Conservation (phyloP, 306 rosid species). For the Astragalus membranaceus region DNA sequence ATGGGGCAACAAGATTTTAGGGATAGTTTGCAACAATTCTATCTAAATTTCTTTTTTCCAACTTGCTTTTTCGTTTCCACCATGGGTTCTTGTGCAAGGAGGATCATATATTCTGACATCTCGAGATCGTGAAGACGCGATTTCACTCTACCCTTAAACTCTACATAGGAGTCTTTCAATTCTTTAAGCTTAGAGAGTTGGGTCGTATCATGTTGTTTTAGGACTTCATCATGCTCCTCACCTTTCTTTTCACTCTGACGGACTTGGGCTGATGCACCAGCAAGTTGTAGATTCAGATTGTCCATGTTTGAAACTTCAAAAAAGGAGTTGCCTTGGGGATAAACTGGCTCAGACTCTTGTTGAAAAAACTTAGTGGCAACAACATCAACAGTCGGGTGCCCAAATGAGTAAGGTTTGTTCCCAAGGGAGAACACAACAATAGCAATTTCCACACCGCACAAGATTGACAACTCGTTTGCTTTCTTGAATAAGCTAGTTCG, state of each 20-base stretch:
- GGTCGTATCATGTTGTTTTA: not conserved
- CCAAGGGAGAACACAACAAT: not conserved
- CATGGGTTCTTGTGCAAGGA: not conserved
- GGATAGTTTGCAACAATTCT: not conserved
- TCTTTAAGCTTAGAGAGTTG: not conserved
- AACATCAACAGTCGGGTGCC: not conserved
- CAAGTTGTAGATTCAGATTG: not conserved
- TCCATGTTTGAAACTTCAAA: not conserved
- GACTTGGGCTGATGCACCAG: not conserved
- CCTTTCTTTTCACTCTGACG: not conserved
- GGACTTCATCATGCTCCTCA: not conserved
- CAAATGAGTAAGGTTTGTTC: conserved; percentile 1
- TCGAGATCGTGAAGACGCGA: not conserved
- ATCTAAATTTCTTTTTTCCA: not conserved
- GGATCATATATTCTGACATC: not conserved
- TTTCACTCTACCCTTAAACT: not conserved
- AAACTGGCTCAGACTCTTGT: not conserved
- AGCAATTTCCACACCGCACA: not conserved
- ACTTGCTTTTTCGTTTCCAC: not conserved
- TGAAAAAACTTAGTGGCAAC: not conserved
- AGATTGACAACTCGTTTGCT: not conserved
- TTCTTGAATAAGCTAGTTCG: not conserved
- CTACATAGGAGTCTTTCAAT: not conserved
- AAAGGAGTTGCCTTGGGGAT: not conserved
- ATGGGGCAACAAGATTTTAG: not conserved